These are phyloP conservation scores for Plasmodium berghei DNA, from an alignment of 169 alveolate genomes.

Conservation along the genomic window DNA sequence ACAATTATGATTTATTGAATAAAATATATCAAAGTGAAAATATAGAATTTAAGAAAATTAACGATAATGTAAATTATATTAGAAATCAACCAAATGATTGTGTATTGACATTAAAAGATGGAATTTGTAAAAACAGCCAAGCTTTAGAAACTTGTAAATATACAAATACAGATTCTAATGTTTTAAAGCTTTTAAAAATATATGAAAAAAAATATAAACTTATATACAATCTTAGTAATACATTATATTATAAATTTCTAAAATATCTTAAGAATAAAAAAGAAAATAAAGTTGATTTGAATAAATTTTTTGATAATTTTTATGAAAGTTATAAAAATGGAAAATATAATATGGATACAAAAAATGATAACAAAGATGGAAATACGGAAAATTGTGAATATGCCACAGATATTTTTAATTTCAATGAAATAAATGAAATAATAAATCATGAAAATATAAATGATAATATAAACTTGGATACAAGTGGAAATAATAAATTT, in stretches of 20 bases:
- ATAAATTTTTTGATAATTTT: slow-evolving; percentile 51
- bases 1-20: slow-evolving; percentile 65
- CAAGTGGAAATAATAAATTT: not conserved
- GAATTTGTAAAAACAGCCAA: slow-evolving; percentile 71
- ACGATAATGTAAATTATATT: slow-evolving; percentile 41
- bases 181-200: slow-evolving; percentile 22
- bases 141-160: slow-evolving; percentile 74
- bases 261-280: slow-evolving; percentile 22
- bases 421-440: not conserved
- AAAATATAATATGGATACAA: not conserved
- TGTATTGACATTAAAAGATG: slow-evolving; percentile 37
- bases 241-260: slow-evolving; percentile 53
- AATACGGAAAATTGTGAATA: not conserved
- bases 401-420: not conserved
- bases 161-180: slow-evolving; percentile 34
- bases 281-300: not conserved
- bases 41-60: slow-evolving; percentile 54
- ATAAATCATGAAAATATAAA: not conserved
- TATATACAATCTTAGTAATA: slow-evolving; percentile 57
- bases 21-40: slow-evolving; percentile 67
- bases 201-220: slow-evolving; percentile 65
- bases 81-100: slow-evolving; percentile 5
- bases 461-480: not conserved
- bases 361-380: not conserved
- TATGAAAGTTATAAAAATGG: not conserved